A percentile compares a stretch with the other conserved stretches of the same genome.
phyloP scores from a whole-genome alignment of 148 eudicot species.

The Talinum fruticosum region DNA sequence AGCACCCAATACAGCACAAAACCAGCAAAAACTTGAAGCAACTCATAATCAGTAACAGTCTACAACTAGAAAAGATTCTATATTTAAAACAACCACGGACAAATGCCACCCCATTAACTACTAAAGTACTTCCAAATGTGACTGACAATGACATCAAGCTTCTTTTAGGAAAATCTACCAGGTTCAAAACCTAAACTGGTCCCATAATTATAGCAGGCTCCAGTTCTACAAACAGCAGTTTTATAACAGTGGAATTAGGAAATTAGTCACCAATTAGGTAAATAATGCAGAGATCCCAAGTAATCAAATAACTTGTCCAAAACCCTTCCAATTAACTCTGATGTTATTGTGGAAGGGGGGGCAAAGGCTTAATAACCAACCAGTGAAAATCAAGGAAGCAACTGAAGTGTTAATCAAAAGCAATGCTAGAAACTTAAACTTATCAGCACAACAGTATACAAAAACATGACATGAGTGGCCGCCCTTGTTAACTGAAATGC shows the following conservation, averaged over 20 bases:
- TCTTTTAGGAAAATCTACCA: background rate
- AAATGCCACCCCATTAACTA: background rate
- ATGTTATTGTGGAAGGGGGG: too few species aligned
- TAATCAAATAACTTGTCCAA: too few species aligned
- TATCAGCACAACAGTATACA: too few species aligned
- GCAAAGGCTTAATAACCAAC: too few species aligned
- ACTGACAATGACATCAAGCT: background rate
- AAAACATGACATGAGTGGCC: too few species aligned
- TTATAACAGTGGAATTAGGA: background rate
- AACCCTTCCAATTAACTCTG: too few species aligned
- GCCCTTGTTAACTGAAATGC: too few species aligned
- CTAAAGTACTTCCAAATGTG: background rate
- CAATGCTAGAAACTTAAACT: too few species aligned
- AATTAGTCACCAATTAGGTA: background rate
- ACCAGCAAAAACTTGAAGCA: background rate
- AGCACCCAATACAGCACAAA: background rate
- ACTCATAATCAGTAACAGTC: background rate
- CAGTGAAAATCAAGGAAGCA: too few species aligned
- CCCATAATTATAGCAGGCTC: background rate
- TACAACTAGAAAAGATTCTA: background rate
- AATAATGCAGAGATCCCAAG: slow-evolving; percentile 1
- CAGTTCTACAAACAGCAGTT: background rate
- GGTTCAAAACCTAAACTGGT: background rate
- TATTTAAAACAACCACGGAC: background rate
- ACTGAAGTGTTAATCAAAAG: too few species aligned